These are phyloP conservation scores for Platanthera guangdongensis DNA, from an alignment of 106 monocot species.

Conservation along the genomic window DNA sequence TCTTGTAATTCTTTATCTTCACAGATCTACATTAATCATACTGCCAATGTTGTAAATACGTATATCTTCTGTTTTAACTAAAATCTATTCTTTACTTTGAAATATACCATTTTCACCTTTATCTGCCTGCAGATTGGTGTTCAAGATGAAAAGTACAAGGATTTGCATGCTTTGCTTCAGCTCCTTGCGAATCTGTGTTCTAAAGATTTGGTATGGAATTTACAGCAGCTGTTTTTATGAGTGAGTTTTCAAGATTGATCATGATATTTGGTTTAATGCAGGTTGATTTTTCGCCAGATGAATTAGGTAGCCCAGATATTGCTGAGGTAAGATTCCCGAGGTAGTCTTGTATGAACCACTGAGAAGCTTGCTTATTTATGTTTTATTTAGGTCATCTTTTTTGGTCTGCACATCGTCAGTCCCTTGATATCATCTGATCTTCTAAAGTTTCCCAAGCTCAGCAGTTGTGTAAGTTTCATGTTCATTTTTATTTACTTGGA, in stretches of 20 bases:
- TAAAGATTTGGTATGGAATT: conserved; percentile 70
- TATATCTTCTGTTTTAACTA: neutral
- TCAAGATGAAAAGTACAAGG: conserved; percentile 87
- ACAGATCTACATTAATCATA: neutral
- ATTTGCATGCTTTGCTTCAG: conserved; percentile 89
- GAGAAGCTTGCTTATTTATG: neutral
- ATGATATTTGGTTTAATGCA: conserved; percentile 25
- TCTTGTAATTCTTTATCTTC: neutral
- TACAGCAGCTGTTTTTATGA: neutral
- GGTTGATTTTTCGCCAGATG: conserved; percentile 79
- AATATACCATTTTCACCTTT: conserved; percentile 74
- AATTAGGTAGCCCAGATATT: conserved; percentile 59
- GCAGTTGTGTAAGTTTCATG: conserved; percentile 52
- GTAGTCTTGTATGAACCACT: neutral
- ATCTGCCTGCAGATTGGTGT: conserved; percentile 54
- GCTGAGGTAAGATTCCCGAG: conserved; percentile 39
- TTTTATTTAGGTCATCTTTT: conserved; percentile 72
- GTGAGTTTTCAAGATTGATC: neutral
- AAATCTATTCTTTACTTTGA: neutral
- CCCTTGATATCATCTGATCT: conserved; percentile 89
- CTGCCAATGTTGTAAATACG: too few relatives aligned
- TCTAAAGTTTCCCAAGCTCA: conserved; percentile 87
- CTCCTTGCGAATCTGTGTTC: conserved; percentile 90
- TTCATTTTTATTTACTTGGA: conserved; percentile 1
- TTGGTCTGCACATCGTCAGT: conserved; percentile 77